Conservation (phyloP, 768 basidiomycete species). For the Leccinum subgranulosum region DNA sequence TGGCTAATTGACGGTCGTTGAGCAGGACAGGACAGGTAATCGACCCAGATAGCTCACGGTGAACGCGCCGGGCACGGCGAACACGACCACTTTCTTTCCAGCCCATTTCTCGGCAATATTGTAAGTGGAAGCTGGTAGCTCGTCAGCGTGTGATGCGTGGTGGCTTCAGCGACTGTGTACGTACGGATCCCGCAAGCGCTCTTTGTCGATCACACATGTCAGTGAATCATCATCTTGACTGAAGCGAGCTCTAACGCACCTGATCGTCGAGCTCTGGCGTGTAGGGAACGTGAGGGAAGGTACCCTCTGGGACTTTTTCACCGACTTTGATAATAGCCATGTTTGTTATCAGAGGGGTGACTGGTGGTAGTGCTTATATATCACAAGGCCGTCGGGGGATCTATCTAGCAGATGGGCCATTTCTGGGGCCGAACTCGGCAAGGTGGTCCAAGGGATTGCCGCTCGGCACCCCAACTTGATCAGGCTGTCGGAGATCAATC, state of each 20-base stretch:
- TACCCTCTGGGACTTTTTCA: conserved; percentile 44
- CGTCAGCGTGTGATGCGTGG: neutral
- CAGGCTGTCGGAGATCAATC: too few species aligned
- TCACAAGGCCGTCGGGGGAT: neutral
- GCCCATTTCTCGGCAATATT: conserved; percentile 61
- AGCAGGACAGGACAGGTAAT: neutral
- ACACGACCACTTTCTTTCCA: conserved; percentile 77
- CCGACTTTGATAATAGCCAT: conserved; percentile 49
- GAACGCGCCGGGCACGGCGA: conserved; percentile 80
- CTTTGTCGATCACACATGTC: conserved; percentile 29
- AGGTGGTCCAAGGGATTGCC: too few species aligned
- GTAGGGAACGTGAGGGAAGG: conserved; percentile 57
- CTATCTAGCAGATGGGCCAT: neutral
- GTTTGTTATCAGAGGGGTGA: neutral
- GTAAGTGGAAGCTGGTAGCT: conserved; percentile 45
- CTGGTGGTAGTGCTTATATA: neutral
- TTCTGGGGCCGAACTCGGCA: too few species aligned
- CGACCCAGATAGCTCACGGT: conserved; percentile 47
- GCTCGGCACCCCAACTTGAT: too few species aligned
- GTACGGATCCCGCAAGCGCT: conserved; percentile 62
- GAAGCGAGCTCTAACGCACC: conserved; percentile 33
- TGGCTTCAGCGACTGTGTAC: conserved; percentile 24
- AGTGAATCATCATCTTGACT: conserved; percentile 1
- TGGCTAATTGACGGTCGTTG: conserved; percentile 22
- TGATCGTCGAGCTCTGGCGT: conserved; percentile 58